Evolutionary conservation across 2,329 filamentous ascomycete species (phyloP), one percentile per base, ranked within the genome.

Genomic region (Blastomyces parvus): DNA sequence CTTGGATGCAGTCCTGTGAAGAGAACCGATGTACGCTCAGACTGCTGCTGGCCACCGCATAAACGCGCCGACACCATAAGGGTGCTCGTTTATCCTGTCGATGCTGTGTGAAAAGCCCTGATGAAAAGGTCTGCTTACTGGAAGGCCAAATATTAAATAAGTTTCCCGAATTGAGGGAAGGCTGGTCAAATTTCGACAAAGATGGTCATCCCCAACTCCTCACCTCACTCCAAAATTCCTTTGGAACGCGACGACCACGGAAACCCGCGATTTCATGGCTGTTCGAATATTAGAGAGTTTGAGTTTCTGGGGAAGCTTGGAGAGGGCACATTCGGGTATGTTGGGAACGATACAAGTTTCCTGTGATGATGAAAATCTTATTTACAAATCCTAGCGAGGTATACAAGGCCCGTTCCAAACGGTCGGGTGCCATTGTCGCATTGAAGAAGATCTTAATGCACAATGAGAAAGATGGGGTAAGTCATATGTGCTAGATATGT

Each of bases 371-470:
- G 19, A 27, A 40, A 17, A 40, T 25, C n/a, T 42, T 40, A 58
- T 58, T 38, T 27, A 40, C 55, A 22, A n/a, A 38, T 58, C 14
- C 36, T 66, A 89, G 88, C 68, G 91, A 97, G 79, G 94, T 97
- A 48, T 91, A 96, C 76, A 94, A 93, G 72, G 94, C 91, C 65
- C 85, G 85, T 66, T 91, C 89, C 36, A 87, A 85, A 70, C 88
- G 84, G 71, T 89, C 86, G 1, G 88, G 89, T 62, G 82, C 84
- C 30, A 76, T 93, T 56, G 89, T 96, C 65, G 94, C 94, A 3
- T 77, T 99, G 72, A 99, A 99, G 81, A 97, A 97, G 83, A 99
- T 99, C 68, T 86, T 99, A 68, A 97, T 97, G 90, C 94, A 97
- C 75, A 96, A 97, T 75, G 94, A 99, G 80, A 97, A 97, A 75